Conservation (phyloP, 805 yeast species). For the Starmerella sirachaensis region DNA sequence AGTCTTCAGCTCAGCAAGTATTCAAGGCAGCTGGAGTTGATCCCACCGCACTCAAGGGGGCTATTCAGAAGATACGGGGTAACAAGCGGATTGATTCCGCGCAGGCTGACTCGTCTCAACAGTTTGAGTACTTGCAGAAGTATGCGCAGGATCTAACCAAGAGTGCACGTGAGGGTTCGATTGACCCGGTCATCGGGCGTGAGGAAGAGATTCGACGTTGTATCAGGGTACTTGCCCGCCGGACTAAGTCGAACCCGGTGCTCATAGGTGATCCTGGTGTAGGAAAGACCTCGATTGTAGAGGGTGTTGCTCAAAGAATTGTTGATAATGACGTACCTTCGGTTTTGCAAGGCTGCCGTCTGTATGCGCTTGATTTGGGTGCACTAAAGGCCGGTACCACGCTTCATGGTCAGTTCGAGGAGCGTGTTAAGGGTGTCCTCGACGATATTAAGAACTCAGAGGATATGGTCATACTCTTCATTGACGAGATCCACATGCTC, state of each 20-base stretch:
- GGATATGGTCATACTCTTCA: conserved; percentile 76
- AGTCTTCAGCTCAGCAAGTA: conserved; percentile 52
- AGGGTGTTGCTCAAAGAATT: conserved; percentile 96
- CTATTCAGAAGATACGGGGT: conserved; percentile 73
- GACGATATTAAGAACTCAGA: conserved; percentile 84
- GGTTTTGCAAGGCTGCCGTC: conserved; percentile 64
- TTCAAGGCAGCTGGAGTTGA: conserved; percentile 59
- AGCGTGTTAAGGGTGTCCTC: conserved; percentile 90
- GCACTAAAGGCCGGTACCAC: conserved; percentile 98
- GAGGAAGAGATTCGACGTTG: conserved; percentile 96
- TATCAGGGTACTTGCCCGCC: conserved; percentile 87
- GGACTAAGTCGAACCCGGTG: conserved; percentile 94
- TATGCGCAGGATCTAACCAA: conserved; percentile 92
- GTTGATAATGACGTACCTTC: conserved; percentile 91
- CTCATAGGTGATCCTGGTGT: conserved; percentile 99
- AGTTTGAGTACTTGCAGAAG: conserved; percentile 72
- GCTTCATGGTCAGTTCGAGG: conserved; percentile 97
- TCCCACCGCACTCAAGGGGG: conserved; percentile 60
- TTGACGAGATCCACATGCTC: conserved; percentile 97
- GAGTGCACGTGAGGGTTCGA: conserved; percentile 82
- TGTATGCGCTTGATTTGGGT: conserved; percentile 86
- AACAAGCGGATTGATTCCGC: conserved; percentile 84
- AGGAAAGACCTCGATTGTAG: conserved; percentile 96
- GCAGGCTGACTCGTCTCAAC: conserved; percentile 79
- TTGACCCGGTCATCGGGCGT: conserved; percentile 97